A percentile compares a stretch with the other conserved stretches of the same genome.
Conservation (phyloP, 805 yeast species). For the Yamadazyma kitorensis region DNA sequence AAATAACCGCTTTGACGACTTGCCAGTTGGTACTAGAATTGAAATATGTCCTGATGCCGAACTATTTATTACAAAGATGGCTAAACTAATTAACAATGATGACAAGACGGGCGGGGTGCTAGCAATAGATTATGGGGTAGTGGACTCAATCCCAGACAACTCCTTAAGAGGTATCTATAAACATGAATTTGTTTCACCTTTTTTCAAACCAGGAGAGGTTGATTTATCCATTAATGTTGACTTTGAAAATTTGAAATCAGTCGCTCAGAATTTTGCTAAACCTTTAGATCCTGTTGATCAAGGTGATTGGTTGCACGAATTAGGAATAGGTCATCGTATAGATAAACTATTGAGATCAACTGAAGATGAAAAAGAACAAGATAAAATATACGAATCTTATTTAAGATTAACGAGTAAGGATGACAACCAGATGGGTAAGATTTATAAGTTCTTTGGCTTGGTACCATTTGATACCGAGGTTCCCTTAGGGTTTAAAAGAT, state of each 20-base stretch:
- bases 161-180: slow-evolving; percentile 70
- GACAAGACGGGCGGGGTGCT: slow-evolving; percentile 59
- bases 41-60: slow-evolving; percentile 78
- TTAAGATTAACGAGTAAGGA: slow-evolving; percentile 60
- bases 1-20: slow-evolving; percentile 47
- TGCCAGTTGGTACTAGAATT: slow-evolving; percentile 56
- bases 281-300: slow-evolving; percentile 65
- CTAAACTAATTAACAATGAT: slow-evolving; percentile 41
- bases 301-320: slow-evolving; percentile 72
- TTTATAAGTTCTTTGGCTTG: slow-evolving; percentile 69
- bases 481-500: slow-evolving; percentile 57
- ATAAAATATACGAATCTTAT: slow-evolving; percentile 55
- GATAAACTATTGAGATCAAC: slow-evolving; percentile 52
- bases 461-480: slow-evolving; percentile 42
- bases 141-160: slow-evolving; percentile 60
- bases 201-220: slow-evolving; percentile 71
- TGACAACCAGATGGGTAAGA: slow-evolving; percentile 67
- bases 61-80: slow-evolving; percentile 52
- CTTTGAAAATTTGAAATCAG: slow-evolving; percentile 51
- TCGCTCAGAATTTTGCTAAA: slow-evolving; percentile 11
- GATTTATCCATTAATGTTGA: slow-evolving; percentile 86
- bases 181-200: slow-evolving; percentile 75
- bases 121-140: slow-evolving; percentile 76
- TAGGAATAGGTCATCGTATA: slow-evolving; percentile 74
- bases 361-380: slow-evolving; percentile 41